Conservation (phyloP, 2,329 filamentous ascomycete species). For the Penicillium sp. region DNA sequence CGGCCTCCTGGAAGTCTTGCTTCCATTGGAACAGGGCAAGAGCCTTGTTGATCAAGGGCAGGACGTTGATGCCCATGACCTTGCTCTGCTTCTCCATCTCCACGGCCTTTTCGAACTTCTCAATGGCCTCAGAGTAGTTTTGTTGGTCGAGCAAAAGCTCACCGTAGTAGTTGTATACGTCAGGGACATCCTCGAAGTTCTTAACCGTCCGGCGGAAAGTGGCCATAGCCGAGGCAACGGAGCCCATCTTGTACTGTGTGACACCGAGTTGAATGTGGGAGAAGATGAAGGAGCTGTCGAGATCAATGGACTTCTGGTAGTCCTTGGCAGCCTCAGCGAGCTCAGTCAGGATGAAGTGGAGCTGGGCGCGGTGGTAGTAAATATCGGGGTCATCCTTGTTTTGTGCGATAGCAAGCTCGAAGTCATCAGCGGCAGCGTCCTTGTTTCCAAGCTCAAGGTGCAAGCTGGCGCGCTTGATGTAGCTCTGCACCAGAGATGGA, state of each 20-base stretch:
- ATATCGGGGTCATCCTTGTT: constrained; percentile 92
- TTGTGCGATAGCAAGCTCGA: constrained; percentile 79
- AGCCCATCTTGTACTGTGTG: constrained; percentile 99
- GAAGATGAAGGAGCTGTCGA: constrained; percentile 96
- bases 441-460: constrained; percentile 90
- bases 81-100: constrained; percentile 96
- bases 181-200: constrained; percentile 94
- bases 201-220: constrained; percentile 97
- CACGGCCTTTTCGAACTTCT: constrained; percentile 98
- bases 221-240: constrained; percentile 95
- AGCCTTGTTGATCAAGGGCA: constrained; percentile 98
- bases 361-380: constrained; percentile 97
- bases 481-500: constrained; percentile 86
- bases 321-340: constrained; percentile 94
- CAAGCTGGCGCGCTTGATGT: constrained; percentile 98
- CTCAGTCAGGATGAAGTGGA: constrained; percentile 96
- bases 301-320: constrained; percentile 98
- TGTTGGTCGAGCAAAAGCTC: constrained; percentile 95
- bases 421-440: constrained; percentile 83
- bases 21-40: constrained; percentile 98
- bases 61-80: constrained; percentile 93
- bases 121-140: constrained; percentile 91
- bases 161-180: constrained; percentile 99
- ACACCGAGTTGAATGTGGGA: constrained; percentile 99
- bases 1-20: constrained; percentile 90